A percentile compares a stretch with the other conserved stretches of the same genome.
Conservation (phyloP, 805 yeast species). For the Helenozyma rhizophorensis region DNA sequence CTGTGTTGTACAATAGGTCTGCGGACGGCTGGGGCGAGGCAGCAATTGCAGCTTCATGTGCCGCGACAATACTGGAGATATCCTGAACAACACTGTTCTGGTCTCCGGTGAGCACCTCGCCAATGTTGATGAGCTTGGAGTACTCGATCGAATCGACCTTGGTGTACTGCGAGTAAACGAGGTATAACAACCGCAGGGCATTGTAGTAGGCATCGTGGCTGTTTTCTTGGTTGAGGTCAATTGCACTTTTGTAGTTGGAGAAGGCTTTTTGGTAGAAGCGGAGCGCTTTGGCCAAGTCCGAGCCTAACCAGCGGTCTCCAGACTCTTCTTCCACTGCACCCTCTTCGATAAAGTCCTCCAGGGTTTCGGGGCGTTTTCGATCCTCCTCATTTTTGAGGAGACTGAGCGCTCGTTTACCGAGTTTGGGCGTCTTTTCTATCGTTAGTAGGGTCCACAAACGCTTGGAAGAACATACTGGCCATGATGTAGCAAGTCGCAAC, state of each 20-base stretch:
- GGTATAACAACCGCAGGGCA: slow-evolving; percentile 52
- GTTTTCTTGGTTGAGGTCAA: not conserved
- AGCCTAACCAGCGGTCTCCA: slow-evolving; percentile 71
- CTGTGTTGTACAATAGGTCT: slow-evolving; percentile 46
- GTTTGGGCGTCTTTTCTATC: slow-evolving; percentile 8
- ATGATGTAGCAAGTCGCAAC: no score
- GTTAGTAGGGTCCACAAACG: slow-evolving; percentile 4
- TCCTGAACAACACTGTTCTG: slow-evolving; percentile 35
- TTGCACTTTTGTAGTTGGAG: slow-evolving; percentile 30
- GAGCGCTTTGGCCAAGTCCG: slow-evolving; percentile 60
- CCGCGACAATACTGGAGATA: slow-evolving; percentile 28
- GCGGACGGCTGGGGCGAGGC: slow-evolving; percentile 11
- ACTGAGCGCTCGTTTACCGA: slow-evolving; percentile 6
- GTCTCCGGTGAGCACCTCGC: slow-evolving; percentile 27
- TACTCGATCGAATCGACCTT: slow-evolving; percentile 34
- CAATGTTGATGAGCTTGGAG: slow-evolving; percentile 26
- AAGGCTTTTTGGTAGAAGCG: slow-evolving; percentile 62
- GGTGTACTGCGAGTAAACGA: slow-evolving; percentile 49
- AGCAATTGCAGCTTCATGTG: slow-evolving; percentile 37
- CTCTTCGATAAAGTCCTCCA: slow-evolving; percentile 50
- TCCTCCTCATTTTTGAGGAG: not conserved
- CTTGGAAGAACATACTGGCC: no score
- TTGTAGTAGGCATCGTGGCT: slow-evolving; percentile 52
- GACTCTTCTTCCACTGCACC: slow-evolving; percentile 64
- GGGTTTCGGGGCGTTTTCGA: slow-evolving; percentile 20